Evolutionary conservation across 768 basidiomycete species (phyloP), one percentile per base, ranked within the genome.

Genomic region (Suillus paluster): DNA sequence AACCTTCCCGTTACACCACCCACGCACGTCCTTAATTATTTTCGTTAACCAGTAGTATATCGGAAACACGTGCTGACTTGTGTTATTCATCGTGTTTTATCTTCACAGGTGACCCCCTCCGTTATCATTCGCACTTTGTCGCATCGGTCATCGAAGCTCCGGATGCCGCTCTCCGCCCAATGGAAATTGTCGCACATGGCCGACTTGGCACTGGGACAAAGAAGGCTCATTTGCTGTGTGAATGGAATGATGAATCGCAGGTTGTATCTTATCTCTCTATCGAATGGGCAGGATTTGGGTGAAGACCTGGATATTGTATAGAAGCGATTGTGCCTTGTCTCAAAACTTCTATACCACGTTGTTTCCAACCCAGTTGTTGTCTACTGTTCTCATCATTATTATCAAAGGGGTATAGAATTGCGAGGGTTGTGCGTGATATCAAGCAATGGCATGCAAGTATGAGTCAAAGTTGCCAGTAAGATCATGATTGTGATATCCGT

Each of bases 91-190:
- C n/a, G n/a, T n/a, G n/a, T n/a, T n/a, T 50, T 45, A 39, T 30
- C 38, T 48, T 46, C 25, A 41, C 63, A 97, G 95, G 95, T 59
- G 95, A 99, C 73, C 95, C 96, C 10, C 77, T 99, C 57, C 85
- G 97, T 27, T 99, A 97, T 73, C 97, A 99, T 71, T 97, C 97
- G 3, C 97, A 99, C 74, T 99, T 98, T 72, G 88, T 89, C 23
- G 91, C 91, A 23, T 88, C 91, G 6, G 91, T 97, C 14, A 74
- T 94, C 34, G 83, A 90, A 14, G 86, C 90, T 8, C 85, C 85
- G 2, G 65, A 73, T 52, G 70, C 86, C 14, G 66, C 81, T 2
- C 80, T 99, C 56, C 80, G 83, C 53, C 95, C 97, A 5, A 92
- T 97, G 87, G 95, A 99, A 74, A 85, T 99, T 50, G 92, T 99